Percentiles rank a stretch among this genome's conserved stretches.
These are phyloP conservation scores for Vanrija sp. DNA, from an alignment of 1,284 basidiomycete genomes.

Conservation along the genomic window DNA sequence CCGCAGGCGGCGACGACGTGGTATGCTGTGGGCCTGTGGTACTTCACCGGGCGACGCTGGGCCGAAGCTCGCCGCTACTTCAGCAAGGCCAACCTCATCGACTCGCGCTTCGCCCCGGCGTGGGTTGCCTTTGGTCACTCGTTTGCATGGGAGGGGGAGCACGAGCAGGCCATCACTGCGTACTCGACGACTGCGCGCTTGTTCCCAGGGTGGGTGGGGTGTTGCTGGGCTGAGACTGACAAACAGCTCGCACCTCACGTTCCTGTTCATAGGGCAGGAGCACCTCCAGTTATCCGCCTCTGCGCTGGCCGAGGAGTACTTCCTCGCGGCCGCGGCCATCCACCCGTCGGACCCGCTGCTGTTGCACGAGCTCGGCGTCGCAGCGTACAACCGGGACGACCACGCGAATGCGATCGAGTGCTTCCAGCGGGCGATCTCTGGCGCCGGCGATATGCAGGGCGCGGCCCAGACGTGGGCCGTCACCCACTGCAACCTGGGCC, in stretches of 20 bases:
- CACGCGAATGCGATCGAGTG: constrained; percentile 65
- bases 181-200: constrained; percentile 93
- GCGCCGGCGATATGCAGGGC: constrained; percentile 75
- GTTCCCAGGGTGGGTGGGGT: constrained; percentile 76
- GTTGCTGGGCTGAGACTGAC: neutral
- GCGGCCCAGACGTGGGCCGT: constrained; percentile 77
- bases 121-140: constrained; percentile 99
- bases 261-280: constrained; percentile 97
- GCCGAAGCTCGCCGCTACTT: constrained; percentile 86
- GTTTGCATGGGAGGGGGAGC: constrained; percentile 94
- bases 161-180: constrained; percentile 95
- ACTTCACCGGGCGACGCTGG: constrained; percentile 80
- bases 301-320: constrained; percentile 76
- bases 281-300: constrained; percentile 86
- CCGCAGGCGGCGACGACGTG: constrained; percentile 89
- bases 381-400: constrained; percentile 77
- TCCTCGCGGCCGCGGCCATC: constrained; percentile 72
- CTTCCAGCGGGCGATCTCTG: constrained; percentile 67
- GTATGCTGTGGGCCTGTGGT: constrained; percentile 99
- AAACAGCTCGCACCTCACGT: constrained; percentile 80
- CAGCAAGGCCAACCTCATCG: constrained; percentile 94
- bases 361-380: constrained; percentile 87
- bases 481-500: constrained; percentile 86
- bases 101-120: constrained; percentile 89
- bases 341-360: constrained; percentile 83